Base-by-base conservation (phyloP, 192 early-diverging fungal genomes). In the Pilaira anomala region DNA sequence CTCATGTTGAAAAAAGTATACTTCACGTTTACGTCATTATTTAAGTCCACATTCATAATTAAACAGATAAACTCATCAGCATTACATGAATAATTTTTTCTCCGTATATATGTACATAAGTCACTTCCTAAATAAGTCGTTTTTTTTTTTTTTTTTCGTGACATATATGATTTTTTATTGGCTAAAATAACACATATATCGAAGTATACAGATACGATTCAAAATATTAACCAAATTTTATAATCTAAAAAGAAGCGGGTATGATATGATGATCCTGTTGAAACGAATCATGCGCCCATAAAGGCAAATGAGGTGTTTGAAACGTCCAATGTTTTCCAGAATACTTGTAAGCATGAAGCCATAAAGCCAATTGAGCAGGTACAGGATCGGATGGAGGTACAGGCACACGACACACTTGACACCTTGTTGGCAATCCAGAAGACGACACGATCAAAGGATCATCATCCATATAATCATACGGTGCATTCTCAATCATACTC, bases 271-370 rank as follows among this genome's bases (percentile, higher is more conserved):
- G 2, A 36, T 30, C 30, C 12, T 55, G 53, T n/a, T 62, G 48
- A 18, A 59, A 78, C 7, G 75, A 76, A 5, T 78, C 80, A 7
- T 69, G 60, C 0, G 91, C 90, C 96, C 96, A 98, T 14, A 72
- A 78, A 4, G 96, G 96, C 30, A 87, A 60, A 28, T 76, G 67
- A 25, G 56, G 56, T 0, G 93, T 92, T 63, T 95, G 88, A 71
- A 85, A 93, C 1, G 76, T 60, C 90, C 92, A 94, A 0, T 78
- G 85, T 11, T 81, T 73, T 0, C 85, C 88, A 30, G 79, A 74
- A 74, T 95, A 96, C 54, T 83, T 81, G 77, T 80, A 91, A 11
- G 93, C 90, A 70, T 98, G 95, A 46, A 98, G 83, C 83, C 85
- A 98, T 62, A 98, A 91, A 14, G 72, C 70, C 21, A 94, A 80